Evolutionary conservation across 202 grass and related monocot species (phyloP).

Genomic region (Eragrostis tef): DNA sequence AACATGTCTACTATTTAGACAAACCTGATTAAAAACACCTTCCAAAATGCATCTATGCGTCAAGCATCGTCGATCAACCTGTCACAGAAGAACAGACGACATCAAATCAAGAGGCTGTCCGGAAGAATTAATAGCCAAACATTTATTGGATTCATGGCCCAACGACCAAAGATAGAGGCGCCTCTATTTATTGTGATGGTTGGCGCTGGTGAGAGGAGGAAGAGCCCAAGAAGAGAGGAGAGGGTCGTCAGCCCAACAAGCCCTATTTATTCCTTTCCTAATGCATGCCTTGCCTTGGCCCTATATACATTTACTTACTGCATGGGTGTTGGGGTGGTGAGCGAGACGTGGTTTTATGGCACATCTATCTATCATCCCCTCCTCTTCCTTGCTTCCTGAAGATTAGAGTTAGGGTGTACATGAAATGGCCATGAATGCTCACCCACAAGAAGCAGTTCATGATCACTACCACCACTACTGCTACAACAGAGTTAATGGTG

Average conservation of each 20-base stretch:
- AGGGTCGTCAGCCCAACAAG: constrained; percentile 28
- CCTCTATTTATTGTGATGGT: constrained; percentile 54
- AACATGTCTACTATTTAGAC: background rate
- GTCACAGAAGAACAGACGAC: background rate
- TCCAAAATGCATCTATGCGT: background rate
- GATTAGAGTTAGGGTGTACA: constrained; percentile 48
- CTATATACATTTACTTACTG: constrained; percentile 38
- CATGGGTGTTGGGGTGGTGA: constrained; percentile 35
- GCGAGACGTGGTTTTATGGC: constrained; percentile 34
- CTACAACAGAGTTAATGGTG: constrained; percentile 46
- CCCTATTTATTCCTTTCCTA: constrained; percentile 43
- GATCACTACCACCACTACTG: constrained; percentile 11
- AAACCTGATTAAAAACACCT: background rate
- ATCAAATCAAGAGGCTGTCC: constrained; percentile 31
- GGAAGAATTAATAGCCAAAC: constrained; percentile 40
- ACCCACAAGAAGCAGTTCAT: constrained; percentile 62
- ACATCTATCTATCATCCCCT: background rate
- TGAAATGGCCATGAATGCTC: constrained; percentile 58
- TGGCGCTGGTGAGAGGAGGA: constrained; percentile 39
- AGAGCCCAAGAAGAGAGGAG: constrained; percentile 24
- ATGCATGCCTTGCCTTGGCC: constrained; percentile 20
- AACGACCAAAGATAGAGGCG: constrained; percentile 61
- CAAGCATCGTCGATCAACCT: background rate
- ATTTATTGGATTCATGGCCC: constrained; percentile 61
- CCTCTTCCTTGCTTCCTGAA: background rate